Base-by-base conservation (phyloP, 2,329 filamentous ascomycete species). In the Fusarium newnesense region DNA sequence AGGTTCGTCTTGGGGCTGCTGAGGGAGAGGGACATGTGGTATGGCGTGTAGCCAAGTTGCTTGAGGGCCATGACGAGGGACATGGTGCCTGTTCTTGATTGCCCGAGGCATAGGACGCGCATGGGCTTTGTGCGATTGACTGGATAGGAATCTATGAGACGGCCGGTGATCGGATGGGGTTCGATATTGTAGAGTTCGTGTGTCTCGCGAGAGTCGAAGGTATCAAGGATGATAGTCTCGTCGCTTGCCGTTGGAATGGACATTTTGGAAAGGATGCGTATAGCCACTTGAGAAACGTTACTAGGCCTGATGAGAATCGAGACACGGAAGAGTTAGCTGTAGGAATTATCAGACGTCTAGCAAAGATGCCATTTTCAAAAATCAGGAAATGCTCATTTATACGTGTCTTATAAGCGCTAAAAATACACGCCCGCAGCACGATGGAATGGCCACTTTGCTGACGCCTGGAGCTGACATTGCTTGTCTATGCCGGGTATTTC, bases 71-170 rank as follows among this genome's bases (percentile, higher is more conserved):
- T 50, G 36, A 64, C 50, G 34, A 71, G 21, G 3, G 70, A 26
- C 46, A 40, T 53, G 4, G 67, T 72, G 1, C 67, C 63, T 40
- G 66, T 72, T 21, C 60, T 44, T 16, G 73, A 74, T 37, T 75
- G 70, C 1, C 63, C 70, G 9, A 75, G 67, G 11, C 73, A 75
- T 13, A 75, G 26, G 10, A 75, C 43, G 7, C 67, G 63, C 67
- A 75, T 74, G 5, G 73, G 60, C 18, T 70, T 65, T 2, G 70
- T 72, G 5, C 63, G 73, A 8, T 43, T 60, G 8, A 63, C 15
- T 3, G 73, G 57, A 12, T 69, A 61, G 12, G 73, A 71, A 34
- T 74, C 73, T 43, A 75, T 72, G 13, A 75, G 69, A 15, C 62
- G 65, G 9, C 69, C 62, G 5, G 69, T 75, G 7, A 44, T 30